phyloP scores from a whole-genome alignment of 2,329 filamentous ascomycete species.

The Penicillium sp. region DNA sequence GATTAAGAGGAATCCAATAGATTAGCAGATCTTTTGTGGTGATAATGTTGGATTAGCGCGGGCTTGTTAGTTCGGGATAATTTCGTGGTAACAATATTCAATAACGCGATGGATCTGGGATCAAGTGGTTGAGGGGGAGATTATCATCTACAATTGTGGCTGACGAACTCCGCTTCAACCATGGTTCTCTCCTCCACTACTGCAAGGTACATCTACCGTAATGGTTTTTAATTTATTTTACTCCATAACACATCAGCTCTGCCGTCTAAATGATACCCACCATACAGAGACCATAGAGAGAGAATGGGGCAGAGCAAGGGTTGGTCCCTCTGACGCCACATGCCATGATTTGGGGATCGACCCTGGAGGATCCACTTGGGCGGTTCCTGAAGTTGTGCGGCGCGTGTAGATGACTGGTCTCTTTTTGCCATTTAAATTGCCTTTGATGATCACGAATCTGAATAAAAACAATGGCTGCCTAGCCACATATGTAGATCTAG shows the following conservation, averaged over 20 bases:
- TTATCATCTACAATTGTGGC: slow-evolving; percentile 10
- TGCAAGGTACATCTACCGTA: background rate
- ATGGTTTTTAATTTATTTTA: background rate
- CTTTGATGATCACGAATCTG: background rate
- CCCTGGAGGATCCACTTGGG: slow-evolving; percentile 12
- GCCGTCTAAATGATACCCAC: background rate
- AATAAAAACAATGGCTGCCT: too few relatives aligned
- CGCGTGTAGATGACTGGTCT: slow-evolving; percentile 4
- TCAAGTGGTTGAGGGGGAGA: slow-evolving; percentile 4
- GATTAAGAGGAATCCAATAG: background rate
- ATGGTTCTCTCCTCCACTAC: slow-evolving; percentile 1
- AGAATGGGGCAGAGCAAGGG: background rate
- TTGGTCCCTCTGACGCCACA: background rate
- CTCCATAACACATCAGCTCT: background rate
- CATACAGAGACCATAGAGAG: too few relatives aligned
- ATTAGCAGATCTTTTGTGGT: background rate
- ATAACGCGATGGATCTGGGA: background rate
- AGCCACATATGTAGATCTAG: background rate
- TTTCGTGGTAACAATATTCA: background rate
- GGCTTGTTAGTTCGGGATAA: background rate
- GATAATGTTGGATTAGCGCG: background rate
- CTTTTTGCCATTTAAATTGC: background rate
- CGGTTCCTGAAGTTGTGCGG: slow-evolving; percentile 10
- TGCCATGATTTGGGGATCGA: slow-evolving; percentile 1
- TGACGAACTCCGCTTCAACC: background rate